Evolutionary conservation across 768 basidiomycete genomes (phyloP), one percentile per base, ranked within the genome.

Genomic region (Melanogaster broomeanus): DNA sequence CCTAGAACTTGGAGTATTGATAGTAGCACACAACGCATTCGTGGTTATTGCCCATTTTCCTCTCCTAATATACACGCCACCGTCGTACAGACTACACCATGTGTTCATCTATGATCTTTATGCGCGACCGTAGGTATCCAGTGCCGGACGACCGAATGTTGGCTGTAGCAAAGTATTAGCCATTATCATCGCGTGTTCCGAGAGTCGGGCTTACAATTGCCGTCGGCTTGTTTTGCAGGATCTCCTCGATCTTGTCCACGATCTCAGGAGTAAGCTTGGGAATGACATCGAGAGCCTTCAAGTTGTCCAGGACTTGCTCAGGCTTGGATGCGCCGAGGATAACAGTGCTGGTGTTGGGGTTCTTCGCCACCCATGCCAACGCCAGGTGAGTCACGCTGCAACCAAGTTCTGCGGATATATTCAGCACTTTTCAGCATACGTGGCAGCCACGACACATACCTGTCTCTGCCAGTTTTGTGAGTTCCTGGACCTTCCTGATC

Each of bases 241-340:
- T 79, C 6, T 65, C 64, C 48, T 85, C 83, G 40, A 85, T 77
- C 66, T 78, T 76, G 34, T 71, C 63, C 27, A 78, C 47, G 39
- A 85, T 58, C 45, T 81, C 76, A 12, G 75, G 71, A 8, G 80
- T 82, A 28, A 84, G 57, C 66, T 82, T 83, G 30, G 77, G 76
- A 56, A 82, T 67, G 47, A 83, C 63, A 6, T 81, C 74, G 51
- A 85, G 63, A 6, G 83, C 81, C 59, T 74, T 72, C 49, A 81
- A 58, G 65, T 80, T 81, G 28, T 81, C 74, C 40, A 68, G 40
- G 24, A 81, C 64, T 55, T 82, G 79, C 57, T 77, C 71, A 12
- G 76, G 72, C 54, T 71, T 78, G 35, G 77, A 72, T 4, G 77
- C 77, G 6, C 80, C 78, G 35, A 80, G 69, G 51, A 80, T 77